A percentile compares a stretch with the other conserved stretches of the same genome.
Conservation (phyloP, 2,329 filamentous ascomycete species). For the Colletotrichum euphorbiae region DNA sequence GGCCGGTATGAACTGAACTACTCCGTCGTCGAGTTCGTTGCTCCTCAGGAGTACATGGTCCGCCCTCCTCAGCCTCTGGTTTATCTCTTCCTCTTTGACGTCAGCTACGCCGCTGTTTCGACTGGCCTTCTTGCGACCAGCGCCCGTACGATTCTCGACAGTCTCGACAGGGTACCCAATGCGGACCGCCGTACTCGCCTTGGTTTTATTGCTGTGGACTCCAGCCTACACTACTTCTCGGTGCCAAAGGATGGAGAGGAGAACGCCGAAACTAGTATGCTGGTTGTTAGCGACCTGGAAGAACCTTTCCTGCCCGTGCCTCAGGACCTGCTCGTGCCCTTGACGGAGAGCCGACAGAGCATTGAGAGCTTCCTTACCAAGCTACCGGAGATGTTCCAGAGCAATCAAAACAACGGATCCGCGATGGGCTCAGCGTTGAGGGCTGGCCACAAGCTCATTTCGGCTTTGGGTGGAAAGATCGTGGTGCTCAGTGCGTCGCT, state of each 20-base stretch:
- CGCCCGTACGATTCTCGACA: constrained; percentile 93
- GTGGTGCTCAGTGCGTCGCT: constrained; percentile 90
- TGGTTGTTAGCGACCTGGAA: constrained; percentile 94
- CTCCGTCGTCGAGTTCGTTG: constrained; percentile 96
- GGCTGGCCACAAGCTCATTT: constrained; percentile 95
- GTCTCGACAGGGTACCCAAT: constrained; percentile 97
- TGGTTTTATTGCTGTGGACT: constrained; percentile 95
- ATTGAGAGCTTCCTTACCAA: constrained; percentile 92
- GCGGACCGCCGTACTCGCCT: constrained; percentile 91
- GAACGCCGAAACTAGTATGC: constrained; percentile 86
- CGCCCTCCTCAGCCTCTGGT: constrained; percentile 94
- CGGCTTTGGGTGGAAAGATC: constrained; percentile 93
- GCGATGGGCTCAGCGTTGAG: constrained; percentile 94
- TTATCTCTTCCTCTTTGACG: constrained; percentile 95
- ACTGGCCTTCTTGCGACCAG: constrained; percentile 92
- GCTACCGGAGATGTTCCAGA: constrained; percentile 96
- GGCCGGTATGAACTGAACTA: constrained; percentile 93
- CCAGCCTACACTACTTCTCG: constrained; percentile 94
- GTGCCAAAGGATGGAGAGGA: constrained; percentile 91
- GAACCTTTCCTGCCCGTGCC: constrained; percentile 97
- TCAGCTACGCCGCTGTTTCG: constrained; percentile 90
- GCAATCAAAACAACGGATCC: constrained; percentile 89
- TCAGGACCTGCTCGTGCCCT: constrained; percentile 87
- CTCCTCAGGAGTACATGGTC: constrained; percentile 99
- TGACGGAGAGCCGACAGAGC: constrained; percentile 89